These are phyloP conservation scores for Tetradesmus lagerheimii DNA, from an alignment of 139 green algal species.

Conservation along the genomic window DNA sequence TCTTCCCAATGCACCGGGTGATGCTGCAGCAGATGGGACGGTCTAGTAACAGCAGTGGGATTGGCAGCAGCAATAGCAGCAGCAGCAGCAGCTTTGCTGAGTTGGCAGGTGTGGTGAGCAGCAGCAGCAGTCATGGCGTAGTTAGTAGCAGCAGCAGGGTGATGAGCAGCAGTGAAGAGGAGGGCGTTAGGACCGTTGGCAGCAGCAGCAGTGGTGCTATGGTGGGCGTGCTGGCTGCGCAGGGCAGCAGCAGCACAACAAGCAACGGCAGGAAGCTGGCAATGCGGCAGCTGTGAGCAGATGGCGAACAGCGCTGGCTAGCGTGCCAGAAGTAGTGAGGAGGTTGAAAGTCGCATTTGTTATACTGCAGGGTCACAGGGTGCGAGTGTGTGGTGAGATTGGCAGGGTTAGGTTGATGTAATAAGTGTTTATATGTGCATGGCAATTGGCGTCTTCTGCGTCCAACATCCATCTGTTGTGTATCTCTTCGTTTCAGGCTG, in stretches of 20 bases:
- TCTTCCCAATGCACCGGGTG: conserved; percentile 61
- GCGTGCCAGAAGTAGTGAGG: background rate
- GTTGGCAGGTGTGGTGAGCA: background rate
- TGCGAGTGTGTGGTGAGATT: background rate
- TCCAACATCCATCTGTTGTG: background rate
- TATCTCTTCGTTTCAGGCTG: background rate
- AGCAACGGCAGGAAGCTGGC: conserved; percentile 23
- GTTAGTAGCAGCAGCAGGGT: background rate
- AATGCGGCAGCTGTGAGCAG: conserved; percentile 30
- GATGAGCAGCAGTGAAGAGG: background rate
- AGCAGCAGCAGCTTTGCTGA: conserved; percentile 19
- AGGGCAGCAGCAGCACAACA: background rate
- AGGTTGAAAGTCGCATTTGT: background rate
- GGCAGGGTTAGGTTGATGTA: background rate
- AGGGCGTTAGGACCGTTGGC: background rate
- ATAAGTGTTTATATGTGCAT: background rate
- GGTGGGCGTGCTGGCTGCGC: background rate
- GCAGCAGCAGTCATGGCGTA: background rate
- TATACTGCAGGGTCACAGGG: background rate
- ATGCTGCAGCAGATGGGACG: conserved; percentile 18
- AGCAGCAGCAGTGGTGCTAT: background rate
- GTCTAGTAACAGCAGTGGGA: conserved; percentile 21
- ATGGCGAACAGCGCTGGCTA: no score
- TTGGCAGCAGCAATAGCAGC: background rate
- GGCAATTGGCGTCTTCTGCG: background rate